Conservation (phyloP, 345 rosid genomes). For the Anastatica hierochuntica region DNA sequence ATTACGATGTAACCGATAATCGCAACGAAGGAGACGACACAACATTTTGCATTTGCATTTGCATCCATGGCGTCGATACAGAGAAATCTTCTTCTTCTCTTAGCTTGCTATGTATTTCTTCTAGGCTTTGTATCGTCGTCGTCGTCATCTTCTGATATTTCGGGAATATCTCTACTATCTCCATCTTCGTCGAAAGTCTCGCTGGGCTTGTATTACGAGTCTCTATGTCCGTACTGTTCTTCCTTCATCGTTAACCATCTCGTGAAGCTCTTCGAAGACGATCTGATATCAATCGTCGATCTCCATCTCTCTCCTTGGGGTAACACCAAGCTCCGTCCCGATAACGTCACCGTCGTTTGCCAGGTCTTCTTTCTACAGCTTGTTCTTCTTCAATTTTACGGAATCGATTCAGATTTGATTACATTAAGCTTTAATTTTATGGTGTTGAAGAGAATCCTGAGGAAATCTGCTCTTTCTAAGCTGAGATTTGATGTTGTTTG, state of each 20-base stretch:
- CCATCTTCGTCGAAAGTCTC: conserved; percentile 38
- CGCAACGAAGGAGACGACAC: too few species aligned
- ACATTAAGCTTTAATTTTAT: background rate
- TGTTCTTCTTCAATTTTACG: background rate
- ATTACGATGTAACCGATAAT: too few species aligned
- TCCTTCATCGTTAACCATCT: conserved; percentile 53
- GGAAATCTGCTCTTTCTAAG: background rate
- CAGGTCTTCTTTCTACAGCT: conserved; percentile 39
- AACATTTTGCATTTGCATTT: background rate
- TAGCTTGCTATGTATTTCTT: conserved; percentile 8
- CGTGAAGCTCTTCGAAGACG: conserved; percentile 37
- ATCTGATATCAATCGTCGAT: conserved; percentile 58
- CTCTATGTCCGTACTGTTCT: conserved; percentile 74
- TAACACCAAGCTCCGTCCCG: conserved; percentile 41
- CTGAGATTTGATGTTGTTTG: background rate
- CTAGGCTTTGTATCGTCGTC: background rate
- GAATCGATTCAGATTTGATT: background rate
- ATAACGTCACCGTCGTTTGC: conserved; percentile 51
- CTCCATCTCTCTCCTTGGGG: conserved; percentile 80
- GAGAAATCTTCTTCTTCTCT: background rate
- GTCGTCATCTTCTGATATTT: conserved; percentile 10
- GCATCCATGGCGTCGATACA: conserved; percentile 21
- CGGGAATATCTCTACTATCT: conserved; percentile 9
- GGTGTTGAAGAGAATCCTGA: background rate
- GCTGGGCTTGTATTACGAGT: conserved; percentile 58